Evolutionary conservation across 148 eudicot genomes (phyloP).

Genomic region (Vaccinium macrocarpon): DNA sequence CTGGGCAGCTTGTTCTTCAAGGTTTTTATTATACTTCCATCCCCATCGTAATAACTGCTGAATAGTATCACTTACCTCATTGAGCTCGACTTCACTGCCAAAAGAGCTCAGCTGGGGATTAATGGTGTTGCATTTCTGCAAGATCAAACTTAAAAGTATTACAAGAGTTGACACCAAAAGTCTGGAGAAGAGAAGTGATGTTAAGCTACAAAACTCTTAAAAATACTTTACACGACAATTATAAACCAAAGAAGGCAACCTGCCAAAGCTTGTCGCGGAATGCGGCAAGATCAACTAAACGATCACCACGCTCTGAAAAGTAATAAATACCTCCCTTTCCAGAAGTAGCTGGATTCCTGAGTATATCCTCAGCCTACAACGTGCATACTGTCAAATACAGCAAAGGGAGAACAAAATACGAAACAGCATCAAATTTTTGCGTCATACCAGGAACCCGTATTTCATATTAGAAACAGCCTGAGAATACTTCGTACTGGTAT

Average conservation of each 20-base stretch:
- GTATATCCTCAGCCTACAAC: slow-evolving; percentile 77
- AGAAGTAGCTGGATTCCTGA: slow-evolving; percentile 53
- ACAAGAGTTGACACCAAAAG: slow-evolving; percentile 4
- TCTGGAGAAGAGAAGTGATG: background rate
- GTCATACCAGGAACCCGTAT: slow-evolving; percentile 68
- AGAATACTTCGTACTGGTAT: slow-evolving; percentile 63
- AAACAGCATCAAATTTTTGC: background rate
- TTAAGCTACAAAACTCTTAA: background rate
- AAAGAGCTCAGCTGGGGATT: slow-evolving; percentile 59
- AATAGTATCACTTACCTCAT: slow-evolving; percentile 63
- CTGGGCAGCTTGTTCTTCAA: slow-evolving; percentile 98
- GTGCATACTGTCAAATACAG: slow-evolving; percentile 9
- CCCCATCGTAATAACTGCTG: slow-evolving; percentile 91
- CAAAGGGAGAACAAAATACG: background rate
- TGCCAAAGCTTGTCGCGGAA: slow-evolving; percentile 91
- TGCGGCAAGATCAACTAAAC: slow-evolving; percentile 75
- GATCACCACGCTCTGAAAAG: slow-evolving; percentile 93
- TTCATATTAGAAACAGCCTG: slow-evolving; percentile 62
- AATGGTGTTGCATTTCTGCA: slow-evolving; percentile 40
- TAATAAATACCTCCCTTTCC: slow-evolving; percentile 79
- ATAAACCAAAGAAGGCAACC: slow-evolving; percentile 33
- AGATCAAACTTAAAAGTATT: background rate
- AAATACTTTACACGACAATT: background rate
- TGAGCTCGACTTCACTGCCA: slow-evolving; percentile 75
- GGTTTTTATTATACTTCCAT: slow-evolving; percentile 93